Evolutionary conservation across 2,329 filamentous ascomycete genomes (phyloP).

Genomic region (Pezicula radicicola): DNA sequence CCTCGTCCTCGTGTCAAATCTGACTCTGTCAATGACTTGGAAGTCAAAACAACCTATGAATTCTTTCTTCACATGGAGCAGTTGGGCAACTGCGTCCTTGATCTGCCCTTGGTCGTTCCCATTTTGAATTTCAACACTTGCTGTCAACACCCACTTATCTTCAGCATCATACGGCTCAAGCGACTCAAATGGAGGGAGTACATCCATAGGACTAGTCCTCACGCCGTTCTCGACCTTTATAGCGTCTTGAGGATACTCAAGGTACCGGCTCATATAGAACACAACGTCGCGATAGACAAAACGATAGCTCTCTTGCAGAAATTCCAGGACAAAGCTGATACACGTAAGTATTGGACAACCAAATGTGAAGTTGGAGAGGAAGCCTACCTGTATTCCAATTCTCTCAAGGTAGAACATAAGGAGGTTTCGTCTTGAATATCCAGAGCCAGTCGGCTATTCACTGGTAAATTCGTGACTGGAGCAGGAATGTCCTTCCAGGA

Average conservation of each 20-base stretch:
- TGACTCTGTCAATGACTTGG: conserved; percentile 46
- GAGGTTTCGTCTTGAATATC: conserved; percentile 33
- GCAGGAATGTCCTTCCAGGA: conserved; percentile 61
- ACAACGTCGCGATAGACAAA: conserved; percentile 25
- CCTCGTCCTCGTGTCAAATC: conserved; percentile 46
- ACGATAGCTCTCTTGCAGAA: conserved; percentile 19
- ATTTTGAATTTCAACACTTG: conserved; percentile 51
- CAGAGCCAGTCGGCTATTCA: conserved; percentile 25
- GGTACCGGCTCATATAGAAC: conserved; percentile 23
- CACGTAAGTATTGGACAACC: conserved; percentile 5
- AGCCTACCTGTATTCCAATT: conserved; percentile 52
- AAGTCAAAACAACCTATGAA: conserved; percentile 53
- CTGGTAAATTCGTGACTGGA: conserved; percentile 30
- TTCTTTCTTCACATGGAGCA: conserved; percentile 43
- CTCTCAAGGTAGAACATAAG: conserved; percentile 44
- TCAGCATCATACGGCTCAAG: conserved; percentile 45
- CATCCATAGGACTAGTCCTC: conserved; percentile 20
- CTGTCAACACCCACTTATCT: conserved; percentile 52
- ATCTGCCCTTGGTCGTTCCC: conserved; percentile 54
- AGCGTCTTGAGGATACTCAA: conserved; percentile 17
- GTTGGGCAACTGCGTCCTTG: conserved; percentile 49
- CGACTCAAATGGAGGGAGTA: conserved; percentile 43
- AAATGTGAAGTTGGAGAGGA: neutral
- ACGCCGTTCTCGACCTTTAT: conserved; percentile 14
- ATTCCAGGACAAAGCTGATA: conserved; percentile 21